Percentiles rank a stretch among this genome's conserved stretches.
These are phyloP conservation scores for Aspergillus intermedius DNA, from an alignment of 2,329 filamentous ascomycete species.

Conservation along the genomic window DNA sequence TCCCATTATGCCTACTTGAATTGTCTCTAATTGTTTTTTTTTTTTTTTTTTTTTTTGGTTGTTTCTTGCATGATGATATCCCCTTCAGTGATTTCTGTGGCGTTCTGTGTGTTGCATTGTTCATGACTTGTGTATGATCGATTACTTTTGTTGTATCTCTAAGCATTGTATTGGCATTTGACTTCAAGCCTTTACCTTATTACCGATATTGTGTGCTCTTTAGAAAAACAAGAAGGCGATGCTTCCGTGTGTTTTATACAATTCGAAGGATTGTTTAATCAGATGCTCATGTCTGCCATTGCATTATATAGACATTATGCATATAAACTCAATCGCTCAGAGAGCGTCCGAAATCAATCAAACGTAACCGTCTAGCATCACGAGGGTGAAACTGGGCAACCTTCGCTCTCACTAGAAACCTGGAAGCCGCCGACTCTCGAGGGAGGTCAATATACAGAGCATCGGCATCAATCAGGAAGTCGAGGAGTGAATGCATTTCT, in stretches of 20 bases:
- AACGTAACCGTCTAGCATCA: slow-evolving; percentile 45
- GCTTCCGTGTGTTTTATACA: slow-evolving; percentile 2
- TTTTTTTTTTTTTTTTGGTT: background rate
- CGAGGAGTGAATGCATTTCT: slow-evolving; percentile 43
- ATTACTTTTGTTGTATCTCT: slow-evolving; percentile 9
- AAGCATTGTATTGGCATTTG: slow-evolving; percentile 5
- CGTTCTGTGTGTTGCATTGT: background rate
- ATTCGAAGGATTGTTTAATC: background rate
- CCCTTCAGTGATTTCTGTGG: background rate
- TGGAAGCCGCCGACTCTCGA: slow-evolving; percentile 46
- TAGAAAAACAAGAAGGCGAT: slow-evolving; percentile 4
- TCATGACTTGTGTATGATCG: background rate
- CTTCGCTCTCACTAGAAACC: slow-evolving; percentile 50
- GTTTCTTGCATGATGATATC: background rate
- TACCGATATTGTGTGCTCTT: background rate
- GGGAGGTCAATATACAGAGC: slow-evolving; percentile 44
- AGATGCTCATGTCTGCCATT: background rate
- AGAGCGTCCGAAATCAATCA: slow-evolving; percentile 48
- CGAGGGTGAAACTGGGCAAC: slow-evolving; percentile 52
- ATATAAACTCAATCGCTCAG: slow-evolving; percentile 19
- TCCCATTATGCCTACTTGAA: slow-evolving; percentile 35
- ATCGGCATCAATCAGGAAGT: slow-evolving; percentile 41
- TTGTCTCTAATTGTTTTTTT: background rate
- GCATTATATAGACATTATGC: background rate
- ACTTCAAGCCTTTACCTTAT: background rate